phyloP scores from a whole-genome alignment of 345 rosid genomes.

The Syzygium oleosum region DNA sequence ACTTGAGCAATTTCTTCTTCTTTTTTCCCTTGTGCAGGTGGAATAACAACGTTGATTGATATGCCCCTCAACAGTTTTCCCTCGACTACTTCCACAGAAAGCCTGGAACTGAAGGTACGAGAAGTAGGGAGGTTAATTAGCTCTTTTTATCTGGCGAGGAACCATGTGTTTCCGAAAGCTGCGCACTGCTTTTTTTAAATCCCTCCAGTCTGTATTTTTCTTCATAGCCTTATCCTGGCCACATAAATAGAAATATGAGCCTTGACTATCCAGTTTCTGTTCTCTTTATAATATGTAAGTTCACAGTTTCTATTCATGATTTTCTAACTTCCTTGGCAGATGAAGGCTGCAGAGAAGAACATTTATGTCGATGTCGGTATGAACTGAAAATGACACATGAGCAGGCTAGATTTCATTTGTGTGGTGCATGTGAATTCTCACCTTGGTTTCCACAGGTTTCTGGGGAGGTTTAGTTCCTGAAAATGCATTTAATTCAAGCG shows the following conservation, averaged over 20 bases:
- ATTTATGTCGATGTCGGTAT: slow-evolving; percentile 85
- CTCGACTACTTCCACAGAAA: slow-evolving; percentile 71
- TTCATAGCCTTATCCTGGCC: neutral
- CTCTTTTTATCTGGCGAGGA: neutral
- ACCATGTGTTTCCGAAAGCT: neutral
- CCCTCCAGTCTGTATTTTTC: neutral
- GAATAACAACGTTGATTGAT: slow-evolving; percentile 78
- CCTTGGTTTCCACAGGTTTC: slow-evolving; percentile 42
- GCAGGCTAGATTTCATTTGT: neutral
- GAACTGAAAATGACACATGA: slow-evolving; percentile 12
- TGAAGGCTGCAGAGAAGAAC: slow-evolving; percentile 67
- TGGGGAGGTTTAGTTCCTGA: slow-evolving; percentile 99
- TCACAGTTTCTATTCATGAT: neutral
- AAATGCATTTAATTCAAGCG: slow-evolving; percentile 69
- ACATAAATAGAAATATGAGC: neutral
- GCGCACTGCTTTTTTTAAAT: neutral
- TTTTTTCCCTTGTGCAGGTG: slow-evolving; percentile 37
- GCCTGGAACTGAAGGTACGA: slow-evolving; percentile 71
- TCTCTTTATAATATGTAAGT: neutral
- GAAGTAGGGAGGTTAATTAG: neutral
- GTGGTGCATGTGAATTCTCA: neutral
- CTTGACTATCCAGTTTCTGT: neutral
- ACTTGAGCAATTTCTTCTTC: neutral
- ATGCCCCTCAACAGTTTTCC: slow-evolving; percentile 90
- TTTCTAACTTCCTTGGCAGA: slow-evolving; percentile 23